Evolutionary conservation across 208 protist genomes (phyloP).

Genomic region (Leishmania mexicana): DNA sequence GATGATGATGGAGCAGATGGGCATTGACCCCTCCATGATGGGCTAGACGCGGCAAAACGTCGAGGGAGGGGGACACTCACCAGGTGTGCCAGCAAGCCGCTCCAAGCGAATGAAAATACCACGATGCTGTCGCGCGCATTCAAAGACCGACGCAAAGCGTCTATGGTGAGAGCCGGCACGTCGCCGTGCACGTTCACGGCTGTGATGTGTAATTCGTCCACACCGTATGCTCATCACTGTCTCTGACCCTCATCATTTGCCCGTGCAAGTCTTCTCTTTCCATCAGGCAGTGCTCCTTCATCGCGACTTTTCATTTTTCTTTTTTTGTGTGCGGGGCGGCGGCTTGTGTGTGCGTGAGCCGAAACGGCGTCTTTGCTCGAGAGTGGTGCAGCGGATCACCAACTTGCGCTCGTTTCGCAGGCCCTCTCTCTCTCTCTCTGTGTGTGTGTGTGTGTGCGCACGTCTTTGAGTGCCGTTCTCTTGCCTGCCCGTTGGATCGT

Average conservation of each 20-base stretch:
- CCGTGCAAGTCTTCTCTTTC: neutral
- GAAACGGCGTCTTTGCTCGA: neutral
- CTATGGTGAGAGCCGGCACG: neutral
- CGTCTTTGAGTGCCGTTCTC: neutral
- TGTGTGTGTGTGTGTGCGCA: neutral
- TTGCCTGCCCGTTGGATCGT: neutral
- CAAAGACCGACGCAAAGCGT: too few species aligned
- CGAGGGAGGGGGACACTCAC: neutral
- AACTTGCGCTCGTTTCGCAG: neutral
- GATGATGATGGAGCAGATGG: constrained; percentile 92
- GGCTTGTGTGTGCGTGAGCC: neutral
- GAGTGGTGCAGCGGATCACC: neutral
- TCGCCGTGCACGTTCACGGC: neutral
- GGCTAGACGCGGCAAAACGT: neutral
- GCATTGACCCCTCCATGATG: constrained; percentile 67
- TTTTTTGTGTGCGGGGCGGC: neutral
- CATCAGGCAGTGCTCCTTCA: neutral
- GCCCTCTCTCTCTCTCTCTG: neutral
- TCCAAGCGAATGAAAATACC: too few species aligned
- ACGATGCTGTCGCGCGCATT: neutral
- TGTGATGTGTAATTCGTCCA: neutral
- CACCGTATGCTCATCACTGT: neutral
- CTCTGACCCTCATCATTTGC: neutral
- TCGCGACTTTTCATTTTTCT: neutral
- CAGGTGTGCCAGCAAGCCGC: neutral